Evolutionary conservation across 352 stramenopile genomes (phyloP).

Genomic region (Pythium brassicae): DNA sequence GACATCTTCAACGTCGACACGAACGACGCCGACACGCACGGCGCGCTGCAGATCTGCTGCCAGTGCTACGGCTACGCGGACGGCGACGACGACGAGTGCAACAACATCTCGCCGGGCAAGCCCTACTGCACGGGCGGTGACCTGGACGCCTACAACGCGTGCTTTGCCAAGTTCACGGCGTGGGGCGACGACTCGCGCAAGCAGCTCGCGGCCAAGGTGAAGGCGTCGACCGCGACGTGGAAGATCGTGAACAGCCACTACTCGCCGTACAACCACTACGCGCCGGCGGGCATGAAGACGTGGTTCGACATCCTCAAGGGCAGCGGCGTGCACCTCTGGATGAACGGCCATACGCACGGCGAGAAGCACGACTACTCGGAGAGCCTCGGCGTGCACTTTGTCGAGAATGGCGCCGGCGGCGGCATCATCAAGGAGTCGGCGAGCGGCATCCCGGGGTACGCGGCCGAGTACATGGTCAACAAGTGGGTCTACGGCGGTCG

Average conservation of each 20-base stretch:
- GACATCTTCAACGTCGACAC: constrained; percentile 88
- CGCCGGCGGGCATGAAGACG: constrained; percentile 42
- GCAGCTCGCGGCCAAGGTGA: constrained; percentile 42
- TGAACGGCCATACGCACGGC: constrained; percentile 74
- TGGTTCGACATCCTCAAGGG: constrained; percentile 57
- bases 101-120: constrained; percentile 46
- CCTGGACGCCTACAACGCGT: constrained; percentile 52
- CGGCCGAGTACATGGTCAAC: constrained; percentile 35
- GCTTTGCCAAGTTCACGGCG: constrained; percentile 51
- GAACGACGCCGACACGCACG: constrained; percentile 66
- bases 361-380: constrained; percentile 72
- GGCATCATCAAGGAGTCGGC: constrained; percentile 79
- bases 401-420: constrained; percentile 75
- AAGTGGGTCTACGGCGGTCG: constrained; percentile 59
- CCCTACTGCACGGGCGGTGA: constrained; percentile 48
- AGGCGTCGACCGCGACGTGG: constrained; percentile 66
- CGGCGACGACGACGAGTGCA: constrained; percentile 45
- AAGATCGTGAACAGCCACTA: constrained; percentile 88
- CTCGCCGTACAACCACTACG: constrained; percentile 71
- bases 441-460: constrained; percentile 58
- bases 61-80: constrained; percentile 77
- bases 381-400: constrained; percentile 50
- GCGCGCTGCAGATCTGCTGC: constrained; percentile 69
- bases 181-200: constrained; percentile 73
- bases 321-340: constrained; percentile 54